phyloP scores from a whole-genome alignment of 192 early-diverging fungal species.

The Rhizophagus sp. region DNA sequence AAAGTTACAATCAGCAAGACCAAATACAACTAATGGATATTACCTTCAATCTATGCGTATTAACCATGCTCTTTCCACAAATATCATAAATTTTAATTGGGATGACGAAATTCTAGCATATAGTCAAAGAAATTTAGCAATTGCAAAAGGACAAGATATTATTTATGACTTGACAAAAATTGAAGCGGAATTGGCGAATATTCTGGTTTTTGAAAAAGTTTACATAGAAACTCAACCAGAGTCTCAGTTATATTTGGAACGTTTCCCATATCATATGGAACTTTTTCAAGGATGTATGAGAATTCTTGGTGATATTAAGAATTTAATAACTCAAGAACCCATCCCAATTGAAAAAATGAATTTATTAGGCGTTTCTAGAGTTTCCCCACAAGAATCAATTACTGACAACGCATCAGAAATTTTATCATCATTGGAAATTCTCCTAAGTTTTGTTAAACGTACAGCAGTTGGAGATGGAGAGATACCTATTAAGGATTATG shows the following conservation, averaged over 20 bases:
- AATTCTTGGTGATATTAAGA: constrained; percentile 11
- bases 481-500: constrained; percentile 20
- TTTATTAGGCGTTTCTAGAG: not conserved
- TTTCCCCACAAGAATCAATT: too few relatives aligned
- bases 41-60: constrained; percentile 8
- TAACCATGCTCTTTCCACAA: not conserved
- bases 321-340: constrained; percentile 18
- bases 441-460: constrained; percentile 29
- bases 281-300: not conserved
- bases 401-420: too few relatives aligned
- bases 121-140: constrained; percentile 4
- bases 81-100: constrained; percentile 13
- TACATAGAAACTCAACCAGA: not conserved
- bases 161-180: constrained; percentile 22
- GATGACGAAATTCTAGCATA: constrained; percentile 6
- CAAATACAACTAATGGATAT: not conserved
- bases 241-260: not conserved
- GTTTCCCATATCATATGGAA: constrained; percentile 21
- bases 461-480: not conserved
- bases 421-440: constrained; percentile 25
- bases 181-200: not conserved
- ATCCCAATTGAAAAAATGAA: not conserved
- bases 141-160: not conserved
- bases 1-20: too few relatives aligned
- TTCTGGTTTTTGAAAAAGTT: constrained; percentile 4